phyloP scores from a whole-genome alignment of 1,284 basidiomycete genomes.

The Thecaphora thlaspeos region DNA sequence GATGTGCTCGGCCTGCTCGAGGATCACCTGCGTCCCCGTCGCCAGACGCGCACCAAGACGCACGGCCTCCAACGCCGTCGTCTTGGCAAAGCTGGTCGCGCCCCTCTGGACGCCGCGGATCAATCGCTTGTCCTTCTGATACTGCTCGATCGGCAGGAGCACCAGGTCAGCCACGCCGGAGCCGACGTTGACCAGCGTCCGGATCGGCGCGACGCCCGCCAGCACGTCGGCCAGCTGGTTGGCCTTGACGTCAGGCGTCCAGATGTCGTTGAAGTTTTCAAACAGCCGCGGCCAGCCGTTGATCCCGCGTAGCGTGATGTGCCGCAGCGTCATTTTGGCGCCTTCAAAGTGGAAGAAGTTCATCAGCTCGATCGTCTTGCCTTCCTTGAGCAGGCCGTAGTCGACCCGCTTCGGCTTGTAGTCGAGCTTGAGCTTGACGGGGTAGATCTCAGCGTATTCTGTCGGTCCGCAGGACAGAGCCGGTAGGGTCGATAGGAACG shows the following conservation, averaged over 20 bases:
- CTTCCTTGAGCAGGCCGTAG: constrained; percentile 76
- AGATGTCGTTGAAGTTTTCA: constrained; percentile 88
- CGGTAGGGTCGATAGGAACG: no score
- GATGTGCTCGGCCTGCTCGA: constrained; percentile 91
- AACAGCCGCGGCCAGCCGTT: constrained; percentile 84
- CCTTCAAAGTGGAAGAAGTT: constrained; percentile 99
- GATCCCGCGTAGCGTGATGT: constrained; percentile 84
- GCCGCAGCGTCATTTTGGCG: constrained; percentile 92
- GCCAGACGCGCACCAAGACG: constrained; percentile 91
- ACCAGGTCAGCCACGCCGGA: constrained; percentile 94
- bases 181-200: constrained; percentile 85
- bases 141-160: constrained; percentile 91
- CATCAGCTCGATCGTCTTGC: constrained; percentile 93
- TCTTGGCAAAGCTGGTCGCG: constrained; percentile 84
- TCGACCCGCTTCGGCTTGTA: constrained; percentile 98
- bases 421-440: constrained; percentile 81
- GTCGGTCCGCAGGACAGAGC: no score
- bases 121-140: constrained; percentile 92
- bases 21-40: constrained; percentile 92
- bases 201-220: constrained; percentile 92
- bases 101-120: constrained; percentile 91
- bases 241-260: constrained; percentile 98
- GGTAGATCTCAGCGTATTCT: constrained; percentile 81
- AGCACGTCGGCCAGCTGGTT: constrained; percentile 96
- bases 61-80: constrained; percentile 89